These are phyloP conservation scores for Entamoeba invadens DNA, from an alignment of 208 protist species.

Conservation along the genomic window DNA sequence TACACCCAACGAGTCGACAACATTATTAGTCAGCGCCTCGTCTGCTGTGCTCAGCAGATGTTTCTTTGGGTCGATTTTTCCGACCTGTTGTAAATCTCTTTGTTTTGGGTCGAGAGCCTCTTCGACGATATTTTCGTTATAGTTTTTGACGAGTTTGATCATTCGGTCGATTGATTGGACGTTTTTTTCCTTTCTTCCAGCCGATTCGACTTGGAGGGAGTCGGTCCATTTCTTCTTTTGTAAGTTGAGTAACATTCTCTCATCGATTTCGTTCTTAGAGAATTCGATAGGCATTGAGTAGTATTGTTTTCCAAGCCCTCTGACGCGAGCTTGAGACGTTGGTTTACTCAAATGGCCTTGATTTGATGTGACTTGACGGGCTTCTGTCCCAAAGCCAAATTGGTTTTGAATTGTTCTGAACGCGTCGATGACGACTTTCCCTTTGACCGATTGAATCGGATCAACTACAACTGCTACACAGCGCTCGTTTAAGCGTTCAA, in stretches of 20 bases:
- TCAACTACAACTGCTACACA: conserved; percentile 98
- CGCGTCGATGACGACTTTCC: conserved; percentile 99
- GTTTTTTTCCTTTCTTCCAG: background rate
- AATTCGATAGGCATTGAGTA: conserved; percentile 97
- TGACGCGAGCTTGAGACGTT: conserved; percentile 75
- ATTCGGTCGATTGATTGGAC: background rate
- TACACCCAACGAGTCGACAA: background rate
- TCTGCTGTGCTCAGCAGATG: background rate
- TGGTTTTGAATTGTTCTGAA: conserved; percentile 60
- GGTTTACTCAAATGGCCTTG: conserved; percentile 91
- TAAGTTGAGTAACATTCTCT: conserved; percentile 95
- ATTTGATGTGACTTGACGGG: conserved; percentile 95
- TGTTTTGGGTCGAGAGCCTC: background rate
- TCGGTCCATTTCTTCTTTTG: conserved; percentile 89
- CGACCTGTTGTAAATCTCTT: background rate
- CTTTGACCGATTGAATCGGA: conserved; percentile 95
- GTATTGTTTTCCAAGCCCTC: conserved; percentile 91
- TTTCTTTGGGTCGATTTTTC: background rate
- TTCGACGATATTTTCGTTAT: background rate
- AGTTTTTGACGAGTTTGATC: background rate
- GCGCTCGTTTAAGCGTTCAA: conserved; percentile 83
- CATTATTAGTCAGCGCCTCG: background rate
- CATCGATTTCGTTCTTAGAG: conserved; percentile 94
- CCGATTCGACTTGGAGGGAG: background rate
- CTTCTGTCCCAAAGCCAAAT: background rate